Conservation (phyloP, 208 protist species). For the Leptomonas pyrrhocoris region DNA sequence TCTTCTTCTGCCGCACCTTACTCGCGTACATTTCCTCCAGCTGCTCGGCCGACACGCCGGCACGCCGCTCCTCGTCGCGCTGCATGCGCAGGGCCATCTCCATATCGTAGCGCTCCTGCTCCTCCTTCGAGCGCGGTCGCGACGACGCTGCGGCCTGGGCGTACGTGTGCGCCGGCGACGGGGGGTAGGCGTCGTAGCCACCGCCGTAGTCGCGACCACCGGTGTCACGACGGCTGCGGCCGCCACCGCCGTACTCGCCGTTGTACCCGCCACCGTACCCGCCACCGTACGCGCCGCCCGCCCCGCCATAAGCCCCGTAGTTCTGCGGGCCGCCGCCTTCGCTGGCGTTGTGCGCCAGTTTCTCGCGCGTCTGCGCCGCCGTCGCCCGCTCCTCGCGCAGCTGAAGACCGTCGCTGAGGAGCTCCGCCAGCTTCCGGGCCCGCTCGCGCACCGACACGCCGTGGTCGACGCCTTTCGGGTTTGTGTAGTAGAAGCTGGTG, state of each 20-base stretch:
- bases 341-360: slow-evolving; percentile 57
- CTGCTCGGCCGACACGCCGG: slow-evolving; percentile 63
- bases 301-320: slow-evolving; percentile 33
- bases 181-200: slow-evolving; percentile 35
- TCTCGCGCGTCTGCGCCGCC: slow-evolving; percentile 65
- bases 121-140: slow-evolving; percentile 60
- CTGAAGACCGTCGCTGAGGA: slow-evolving; percentile 76
- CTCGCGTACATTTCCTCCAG: slow-evolving; percentile 77
- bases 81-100: slow-evolving; percentile 86
- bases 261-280: slow-evolving; percentile 15
- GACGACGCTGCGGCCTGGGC: slow-evolving; percentile 4
- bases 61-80: slow-evolving; percentile 82
- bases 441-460: slow-evolving; percentile 88
- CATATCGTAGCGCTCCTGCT: slow-evolving; percentile 89
- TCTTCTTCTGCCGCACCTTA: slow-evolving; percentile 35
- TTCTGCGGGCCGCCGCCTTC: slow-evolving; percentile 35
- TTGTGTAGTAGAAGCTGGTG: slow-evolving; percentile 85
- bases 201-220: neutral
- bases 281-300: slow-evolving; percentile 21
- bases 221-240: slow-evolving; percentile 2
- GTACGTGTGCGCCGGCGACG: slow-evolving; percentile 8
- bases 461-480: slow-evolving; percentile 86
- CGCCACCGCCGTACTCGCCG: slow-evolving; percentile 11
- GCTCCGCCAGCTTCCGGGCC: slow-evolving; percentile 78
- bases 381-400: slow-evolving; percentile 85